Evolutionary conservation across 2,329 filamentous ascomycete species (phyloP), one percentile per base, ranked within the genome.

Genomic region (Sarocladiaceae sp.): DNA sequence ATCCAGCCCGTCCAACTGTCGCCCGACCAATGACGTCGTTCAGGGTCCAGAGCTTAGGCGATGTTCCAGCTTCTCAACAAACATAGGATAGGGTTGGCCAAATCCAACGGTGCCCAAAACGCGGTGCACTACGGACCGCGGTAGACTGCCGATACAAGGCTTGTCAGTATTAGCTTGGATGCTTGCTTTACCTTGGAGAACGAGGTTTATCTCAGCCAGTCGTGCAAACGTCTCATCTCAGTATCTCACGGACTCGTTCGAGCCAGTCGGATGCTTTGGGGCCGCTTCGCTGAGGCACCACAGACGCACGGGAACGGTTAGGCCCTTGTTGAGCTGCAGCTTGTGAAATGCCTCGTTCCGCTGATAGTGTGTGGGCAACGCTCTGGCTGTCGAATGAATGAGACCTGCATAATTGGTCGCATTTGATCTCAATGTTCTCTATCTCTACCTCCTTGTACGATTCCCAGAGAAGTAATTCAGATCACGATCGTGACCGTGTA

Each of bases 341-440:
- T 44, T 23, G 20, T 23, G 40, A 44, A 44, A 44, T 44, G 40
- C 40, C 40, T 44, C 40, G 40, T 44, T 26, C 28, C 23, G 5
- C 23, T 44, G 40, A 23, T 44, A 23, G 40, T 44, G n/a, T n/a
- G 40, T 44, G 22, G 40, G 12, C 23, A 22, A 28, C 40, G 3
- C 23, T 23, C 22, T n/a, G n/a, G n/a, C n/a, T 44, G 40, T 28
- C 20, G 11, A 26, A n/a, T 44, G 23, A 20, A 15, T 44, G 23
- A 26, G 40, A 44, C 40, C 13, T 44, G 40, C 40, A 44, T 5
- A 44, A n/a, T n/a, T n/a, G n/a, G n/a, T n/a, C n/a, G n/a, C n/a
- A n/a, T n/a, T n/a, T 28, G 23, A 3, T 44, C 40, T 44, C 23
- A 28, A 15, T 23, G 17, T 12, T 12, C 18, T 10, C 7, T 40